phyloP scores from a whole-genome alignment of 1,284 basidiomycete species.

The Exobasidium cylindrosporum region DNA sequence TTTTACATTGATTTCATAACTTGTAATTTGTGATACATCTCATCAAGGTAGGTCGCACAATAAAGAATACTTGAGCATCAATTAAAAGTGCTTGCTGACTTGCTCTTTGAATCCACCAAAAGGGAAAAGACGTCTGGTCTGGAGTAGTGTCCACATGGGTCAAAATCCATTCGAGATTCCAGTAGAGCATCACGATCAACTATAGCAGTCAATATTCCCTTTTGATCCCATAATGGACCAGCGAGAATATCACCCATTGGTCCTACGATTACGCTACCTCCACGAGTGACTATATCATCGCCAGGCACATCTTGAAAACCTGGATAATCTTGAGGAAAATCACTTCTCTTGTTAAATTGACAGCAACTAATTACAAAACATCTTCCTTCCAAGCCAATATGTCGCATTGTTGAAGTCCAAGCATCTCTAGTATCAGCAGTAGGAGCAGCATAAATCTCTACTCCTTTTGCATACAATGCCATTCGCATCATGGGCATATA shows the following conservation, averaged over 20 bases:
- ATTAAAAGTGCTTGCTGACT: background rate
- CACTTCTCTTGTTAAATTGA: conserved; percentile 57
- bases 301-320: conserved; percentile 6
- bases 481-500: conserved; percentile 67
- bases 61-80: too few relatives aligned
- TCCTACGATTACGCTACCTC: conserved; percentile 68
- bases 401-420: conserved; percentile 68
- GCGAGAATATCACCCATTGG: conserved; percentile 69
- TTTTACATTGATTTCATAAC: too few relatives aligned
- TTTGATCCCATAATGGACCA: conserved; percentile 65
- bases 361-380: conserved; percentile 71
- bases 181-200: conserved; percentile 65
- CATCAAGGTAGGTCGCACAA: too few relatives aligned
- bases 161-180: conserved; percentile 71
- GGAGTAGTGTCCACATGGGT: conserved; percentile 69
- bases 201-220: conserved; percentile 65
- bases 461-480: conserved; percentile 65
- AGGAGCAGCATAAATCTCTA: conserved; percentile 68
- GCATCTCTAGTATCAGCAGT: conserved; percentile 68
- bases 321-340: conserved; percentile 65
- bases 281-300: conserved; percentile 66
- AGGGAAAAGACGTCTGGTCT: conserved; percentile 60
- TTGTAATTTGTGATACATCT: too few relatives aligned
- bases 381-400: conserved; percentile 72
- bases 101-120: conserved; percentile 18